phyloP scores from a whole-genome alignment of 495 filamentous ascomycete species.

The Penicillium dipodomyicola region DNA sequence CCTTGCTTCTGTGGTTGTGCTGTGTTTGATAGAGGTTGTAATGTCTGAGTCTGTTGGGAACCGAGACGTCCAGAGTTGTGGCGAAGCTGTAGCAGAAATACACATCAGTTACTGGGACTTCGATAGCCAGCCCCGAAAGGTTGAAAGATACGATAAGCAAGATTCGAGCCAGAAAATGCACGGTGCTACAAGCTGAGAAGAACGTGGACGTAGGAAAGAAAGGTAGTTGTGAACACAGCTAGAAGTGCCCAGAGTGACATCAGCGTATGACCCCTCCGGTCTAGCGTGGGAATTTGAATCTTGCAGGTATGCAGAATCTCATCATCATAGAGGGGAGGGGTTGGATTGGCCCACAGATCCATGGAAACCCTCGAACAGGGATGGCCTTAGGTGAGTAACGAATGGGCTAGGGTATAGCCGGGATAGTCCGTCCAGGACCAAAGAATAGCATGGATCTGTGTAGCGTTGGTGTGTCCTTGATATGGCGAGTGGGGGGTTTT shows the following conservation, averaged over 20 bases:
- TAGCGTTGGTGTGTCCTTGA: constrained; percentile 19
- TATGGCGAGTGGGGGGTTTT: constrained; percentile 13
- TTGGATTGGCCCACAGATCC: constrained; percentile 17
- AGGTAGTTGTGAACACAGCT: constrained; percentile 21
- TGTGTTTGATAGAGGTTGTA: constrained; percentile 61
- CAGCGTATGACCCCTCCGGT: constrained; percentile 5
- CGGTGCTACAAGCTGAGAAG: constrained; percentile 26
- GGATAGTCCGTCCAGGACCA: constrained; percentile 25
- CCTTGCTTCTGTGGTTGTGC: constrained; percentile 62
- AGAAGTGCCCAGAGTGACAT: constrained; percentile 25
- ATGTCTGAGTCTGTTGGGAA: constrained; percentile 40
- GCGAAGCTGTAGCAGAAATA: constrained; percentile 33
- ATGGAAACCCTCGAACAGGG: constrained; percentile 25
- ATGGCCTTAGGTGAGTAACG: constrained; percentile 23
- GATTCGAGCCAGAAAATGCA: constrained; percentile 7
- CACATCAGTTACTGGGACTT: constrained; percentile 25
- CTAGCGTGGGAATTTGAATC: constrained; percentile 21
- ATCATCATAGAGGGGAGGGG: constrained; percentile 9
- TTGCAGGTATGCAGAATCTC: constrained; percentile 13
- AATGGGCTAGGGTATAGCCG: constrained; percentile 23
- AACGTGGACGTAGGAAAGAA: constrained; percentile 21
- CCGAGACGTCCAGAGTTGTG: constrained; percentile 31
- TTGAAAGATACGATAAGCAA: constrained; percentile 16
- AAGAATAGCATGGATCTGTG: constrained; percentile 27
- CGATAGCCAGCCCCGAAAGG: constrained; percentile 5